Evolutionary conservation across 257 asterid species (phyloP).

Genomic region (Voacanga thouarsii): DNA sequence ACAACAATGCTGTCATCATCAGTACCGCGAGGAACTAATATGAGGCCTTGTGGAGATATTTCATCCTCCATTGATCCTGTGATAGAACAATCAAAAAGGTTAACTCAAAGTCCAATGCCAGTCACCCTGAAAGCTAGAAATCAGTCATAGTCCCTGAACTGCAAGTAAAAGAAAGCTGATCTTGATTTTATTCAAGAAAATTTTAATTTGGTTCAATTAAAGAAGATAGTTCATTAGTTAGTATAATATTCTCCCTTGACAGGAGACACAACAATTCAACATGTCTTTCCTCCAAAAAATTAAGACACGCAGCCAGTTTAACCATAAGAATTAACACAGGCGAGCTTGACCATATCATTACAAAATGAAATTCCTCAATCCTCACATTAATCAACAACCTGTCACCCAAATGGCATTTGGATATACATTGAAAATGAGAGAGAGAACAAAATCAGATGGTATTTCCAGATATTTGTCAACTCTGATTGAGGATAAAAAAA

Average conservation of each 20-base stretch:
- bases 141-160: background rate
- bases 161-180: background rate
- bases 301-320: background rate
- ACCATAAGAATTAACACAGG: too few species aligned
- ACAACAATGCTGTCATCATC: slow-evolving; percentile 60
- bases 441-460: background rate
- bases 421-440: background rate
- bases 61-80: slow-evolving; percentile 83
- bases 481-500: background rate
- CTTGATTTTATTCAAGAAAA: background rate
- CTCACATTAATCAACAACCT: background rate
- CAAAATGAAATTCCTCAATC: background rate
- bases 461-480: background rate
- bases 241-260: background rate
- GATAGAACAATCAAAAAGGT: slow-evolving; percentile 17
- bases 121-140: background rate
- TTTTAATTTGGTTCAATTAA: background rate
- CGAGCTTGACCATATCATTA: too few species aligned
- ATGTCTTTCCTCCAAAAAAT: background rate
- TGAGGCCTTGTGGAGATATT: slow-evolving; percentile 89
- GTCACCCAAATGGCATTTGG: background rate
- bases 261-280: background rate
- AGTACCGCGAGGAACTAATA: slow-evolving; percentile 76
- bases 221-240: background rate
- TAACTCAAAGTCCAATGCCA: slow-evolving; percentile 1